Evolutionary conservation across 108 stramenopile species (phyloP).

Genomic region (Nannochloropsis gaditana): DNA sequence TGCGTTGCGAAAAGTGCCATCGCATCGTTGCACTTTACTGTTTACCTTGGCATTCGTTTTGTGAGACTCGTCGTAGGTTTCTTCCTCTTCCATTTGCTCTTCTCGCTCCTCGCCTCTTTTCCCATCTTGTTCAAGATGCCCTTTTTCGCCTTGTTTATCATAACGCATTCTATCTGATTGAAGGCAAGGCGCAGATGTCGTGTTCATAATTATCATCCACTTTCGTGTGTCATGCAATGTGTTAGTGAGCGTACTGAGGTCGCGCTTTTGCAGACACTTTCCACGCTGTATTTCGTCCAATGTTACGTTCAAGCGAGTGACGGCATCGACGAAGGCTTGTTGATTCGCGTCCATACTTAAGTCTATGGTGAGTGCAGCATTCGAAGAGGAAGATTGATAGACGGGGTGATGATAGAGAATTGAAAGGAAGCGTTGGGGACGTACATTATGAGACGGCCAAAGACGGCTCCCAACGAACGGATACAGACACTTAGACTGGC

Average conservation of each 20-base stretch:
- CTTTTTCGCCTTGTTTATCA: no score
- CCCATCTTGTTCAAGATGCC: not conserved
- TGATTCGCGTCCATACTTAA: not conserved
- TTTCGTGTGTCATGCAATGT: not conserved
- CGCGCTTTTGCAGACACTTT: not conserved
- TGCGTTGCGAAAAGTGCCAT: not conserved
- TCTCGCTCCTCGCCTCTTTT: not conserved
- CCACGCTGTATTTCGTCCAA: slow-evolving; percentile 18
- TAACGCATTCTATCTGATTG: no score
- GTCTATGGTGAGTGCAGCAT: not conserved
- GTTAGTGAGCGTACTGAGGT: not conserved
- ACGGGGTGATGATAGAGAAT: no score
- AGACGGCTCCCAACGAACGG: no score
- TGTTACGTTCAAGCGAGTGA: not conserved
- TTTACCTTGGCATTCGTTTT: not conserved
- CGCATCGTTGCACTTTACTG: not conserved
- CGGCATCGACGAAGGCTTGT: not conserved
- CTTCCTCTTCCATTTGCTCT: not conserved
- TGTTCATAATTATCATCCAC: not conserved
- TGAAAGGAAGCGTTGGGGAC: no score
- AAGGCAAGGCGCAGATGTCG: not conserved
- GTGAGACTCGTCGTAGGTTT: not conserved
- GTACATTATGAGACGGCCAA: no score
- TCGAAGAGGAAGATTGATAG: no score
- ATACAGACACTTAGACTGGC: no score